Percentiles rank a stretch among this genome's conserved stretches.
Evolutionary conservation across 345 rosid species (phyloP).

Genomic region (Leavenworthia alabamica): DNA sequence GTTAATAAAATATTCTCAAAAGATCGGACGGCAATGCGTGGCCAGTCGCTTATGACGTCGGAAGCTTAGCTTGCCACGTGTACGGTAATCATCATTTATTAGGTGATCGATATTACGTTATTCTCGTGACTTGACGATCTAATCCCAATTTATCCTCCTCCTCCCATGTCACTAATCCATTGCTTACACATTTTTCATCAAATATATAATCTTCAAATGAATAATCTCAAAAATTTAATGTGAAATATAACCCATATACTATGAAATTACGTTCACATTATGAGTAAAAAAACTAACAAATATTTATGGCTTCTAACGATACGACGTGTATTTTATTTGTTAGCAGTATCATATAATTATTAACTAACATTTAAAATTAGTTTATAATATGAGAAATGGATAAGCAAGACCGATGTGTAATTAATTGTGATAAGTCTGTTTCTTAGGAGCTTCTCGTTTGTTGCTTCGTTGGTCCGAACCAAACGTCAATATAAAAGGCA

Average conservation of each 20-base stretch:
- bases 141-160: constrained; percentile 8
- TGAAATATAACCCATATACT: background rate
- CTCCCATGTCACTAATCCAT: background rate
- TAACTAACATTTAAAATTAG: background rate
- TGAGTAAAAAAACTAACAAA: background rate
- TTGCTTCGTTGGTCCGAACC: constrained; percentile 12
- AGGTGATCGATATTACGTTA: constrained; percentile 16
- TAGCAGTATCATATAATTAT: constrained; percentile 13
- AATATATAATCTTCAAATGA: background rate
- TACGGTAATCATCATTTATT: constrained; percentile 19
- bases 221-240: background rate
- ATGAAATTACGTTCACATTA: background rate
- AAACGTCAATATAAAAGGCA: constrained; percentile 21
- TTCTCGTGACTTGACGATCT: constrained; percentile 16
- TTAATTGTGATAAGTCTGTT: constrained; percentile 25
- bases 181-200: background rate
- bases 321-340: background rate
- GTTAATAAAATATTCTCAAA: constrained; percentile 11
- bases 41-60: constrained; percentile 32
- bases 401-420: constrained; percentile 24
- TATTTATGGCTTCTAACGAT: background rate
- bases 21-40: constrained; percentile 31
- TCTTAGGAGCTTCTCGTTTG: constrained; percentile 20
- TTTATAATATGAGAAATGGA: constrained; percentile 3
- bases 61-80: constrained; percentile 29